phyloP scores from a whole-genome alignment of 495 filamentous ascomycete species.

The Hypoxylon lienhwacheense region DNA sequence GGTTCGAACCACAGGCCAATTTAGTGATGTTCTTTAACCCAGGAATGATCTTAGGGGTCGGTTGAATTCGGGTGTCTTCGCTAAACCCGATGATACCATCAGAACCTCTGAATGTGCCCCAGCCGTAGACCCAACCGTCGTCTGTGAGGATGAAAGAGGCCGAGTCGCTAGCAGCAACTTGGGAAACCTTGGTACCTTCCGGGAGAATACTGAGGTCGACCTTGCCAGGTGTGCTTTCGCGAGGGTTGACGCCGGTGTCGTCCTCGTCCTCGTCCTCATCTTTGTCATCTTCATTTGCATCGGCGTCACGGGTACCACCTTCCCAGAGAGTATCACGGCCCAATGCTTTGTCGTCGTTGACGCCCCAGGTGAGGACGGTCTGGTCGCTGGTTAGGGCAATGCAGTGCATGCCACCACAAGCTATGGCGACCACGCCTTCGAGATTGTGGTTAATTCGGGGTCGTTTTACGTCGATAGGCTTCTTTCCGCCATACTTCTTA shows the following conservation, averaged over 20 bases:
- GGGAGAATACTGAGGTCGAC: constrained; percentile 55
- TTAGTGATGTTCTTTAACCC: constrained; percentile 60
- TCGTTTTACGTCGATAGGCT: constrained; percentile 58
- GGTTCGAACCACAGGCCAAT: constrained; percentile 65
- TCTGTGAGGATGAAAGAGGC: constrained; percentile 65
- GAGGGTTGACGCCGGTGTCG: constrained; percentile 57
- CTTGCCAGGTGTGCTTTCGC: constrained; percentile 58
- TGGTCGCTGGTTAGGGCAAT: constrained; percentile 66
- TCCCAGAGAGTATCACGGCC: constrained; percentile 62
- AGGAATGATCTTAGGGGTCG: constrained; percentile 41
- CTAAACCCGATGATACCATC: constrained; percentile 76
- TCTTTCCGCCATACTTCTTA: constrained; percentile 49
- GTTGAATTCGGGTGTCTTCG: constrained; percentile 39
- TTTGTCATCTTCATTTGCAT: constrained; percentile 47
- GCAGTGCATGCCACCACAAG: constrained; percentile 68
- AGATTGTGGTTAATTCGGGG: constrained; percentile 58
- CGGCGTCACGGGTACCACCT: constrained; percentile 54
- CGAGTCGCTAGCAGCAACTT: constrained; percentile 64
- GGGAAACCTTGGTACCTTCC: constrained; percentile 56
- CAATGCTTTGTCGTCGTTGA: constrained; percentile 69
- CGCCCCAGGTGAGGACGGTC: constrained; percentile 70
- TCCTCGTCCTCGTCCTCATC: constrained; percentile 53
- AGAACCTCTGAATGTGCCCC: constrained; percentile 69
- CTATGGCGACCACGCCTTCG: constrained; percentile 61
- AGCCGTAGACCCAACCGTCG: constrained; percentile 67